Evolutionary conservation across 768 basidiomycete genomes (phyloP), one percentile per base, ranked within the genome.

Genomic region (Mycena haematopus): DNA sequence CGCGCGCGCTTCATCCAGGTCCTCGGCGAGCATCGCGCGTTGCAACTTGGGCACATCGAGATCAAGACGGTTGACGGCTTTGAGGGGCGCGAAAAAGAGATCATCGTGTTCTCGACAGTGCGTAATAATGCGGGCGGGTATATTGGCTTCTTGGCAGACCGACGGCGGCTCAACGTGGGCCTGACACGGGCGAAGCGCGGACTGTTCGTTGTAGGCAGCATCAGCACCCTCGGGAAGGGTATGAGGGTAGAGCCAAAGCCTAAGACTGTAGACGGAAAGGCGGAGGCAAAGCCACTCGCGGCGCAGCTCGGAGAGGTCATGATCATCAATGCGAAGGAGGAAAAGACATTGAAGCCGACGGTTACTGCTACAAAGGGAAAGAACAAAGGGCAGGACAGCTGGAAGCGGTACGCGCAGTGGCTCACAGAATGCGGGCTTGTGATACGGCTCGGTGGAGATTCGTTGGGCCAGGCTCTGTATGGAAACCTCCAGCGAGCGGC

Each of bases 51-150:
- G 0, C 73, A 84, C 55, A 82, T 97, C 54, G 95, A 96, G 74
- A 84, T 96, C 69, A 93, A 92, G 78, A 96, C 95, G 0, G 95
- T 97, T 15, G 95, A 97, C 69, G 95, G 95, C 21, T 97, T 96
- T 73, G 93, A 97, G 74, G 95, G 95, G 14, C 84, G 93, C 47
- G 93, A 97, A 78, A 96, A 96, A 77, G 90, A 93, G 31, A 86
- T 96, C 44, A 92, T 97, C 65, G 82, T 97, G 45, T 95, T 97
- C 74, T 93, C 92, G 44, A 95, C 94, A 3, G 94, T 95, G 52
- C 83, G 95, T 55, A 92, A 91, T 73, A 97, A 97, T 70, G 69
- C 79, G 2, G 76, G 75, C 1, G 93, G 93, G 11, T 80, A 86
- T 59, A 93, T 97, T 69, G 95, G 95, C 0, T 97, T 97, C 76